These are phyloP conservation scores for Colletotrichum filicis DNA, from an alignment of 2,329 filamentous ascomycete genomes.

Conservation along the genomic window DNA sequence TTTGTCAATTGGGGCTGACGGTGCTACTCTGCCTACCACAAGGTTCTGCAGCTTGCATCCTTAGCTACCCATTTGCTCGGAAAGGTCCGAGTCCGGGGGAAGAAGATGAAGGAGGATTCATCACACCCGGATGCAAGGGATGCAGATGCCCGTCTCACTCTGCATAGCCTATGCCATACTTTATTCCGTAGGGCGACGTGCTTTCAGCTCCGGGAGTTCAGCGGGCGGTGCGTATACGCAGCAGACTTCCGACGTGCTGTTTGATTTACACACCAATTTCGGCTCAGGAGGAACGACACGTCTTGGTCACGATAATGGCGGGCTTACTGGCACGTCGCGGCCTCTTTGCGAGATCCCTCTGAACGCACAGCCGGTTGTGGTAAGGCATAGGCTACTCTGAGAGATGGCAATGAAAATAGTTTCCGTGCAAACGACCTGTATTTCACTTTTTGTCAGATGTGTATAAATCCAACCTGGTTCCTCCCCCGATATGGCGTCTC, in stretches of 20 bases:
- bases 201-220: background rate
- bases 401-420: background rate
- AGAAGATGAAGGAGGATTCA: background rate
- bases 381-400: background rate
- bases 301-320: background rate
- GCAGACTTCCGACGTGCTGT: background rate
- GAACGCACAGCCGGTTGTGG: background rate
- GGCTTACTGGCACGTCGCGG: background rate
- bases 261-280: background rate
- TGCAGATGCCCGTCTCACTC: background rate
- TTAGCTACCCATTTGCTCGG: background rate
- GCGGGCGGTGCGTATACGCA: background rate
- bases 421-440: background rate
- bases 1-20: background rate
- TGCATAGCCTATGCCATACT: background rate
- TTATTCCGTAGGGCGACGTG: background rate
- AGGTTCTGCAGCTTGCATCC: background rate
- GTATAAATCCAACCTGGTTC: constrained; percentile 18
- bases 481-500: background rate
- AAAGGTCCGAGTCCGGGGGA: background rate
- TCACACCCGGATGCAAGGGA: background rate
- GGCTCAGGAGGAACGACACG: background rate
- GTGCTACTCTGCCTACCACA: background rate
- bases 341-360: background rate
- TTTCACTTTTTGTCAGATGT: background rate